Conservation (phyloP, 208 protist genomes). For the Trypanosoma rangeli region DNA sequence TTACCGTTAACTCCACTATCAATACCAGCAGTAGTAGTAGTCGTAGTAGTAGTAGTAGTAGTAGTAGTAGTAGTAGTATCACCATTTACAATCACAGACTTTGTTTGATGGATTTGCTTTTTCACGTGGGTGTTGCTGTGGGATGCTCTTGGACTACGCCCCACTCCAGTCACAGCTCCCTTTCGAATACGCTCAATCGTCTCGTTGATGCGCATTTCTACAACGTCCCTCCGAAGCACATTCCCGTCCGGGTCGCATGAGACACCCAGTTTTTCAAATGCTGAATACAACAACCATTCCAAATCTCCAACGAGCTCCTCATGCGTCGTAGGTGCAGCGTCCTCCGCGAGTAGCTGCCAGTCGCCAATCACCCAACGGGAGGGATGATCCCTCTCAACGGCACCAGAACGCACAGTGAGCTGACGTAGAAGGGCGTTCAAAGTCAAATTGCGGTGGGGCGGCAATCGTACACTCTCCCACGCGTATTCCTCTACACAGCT, state of each 20-base stretch:
- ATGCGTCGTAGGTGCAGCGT: slow-evolving; percentile 11
- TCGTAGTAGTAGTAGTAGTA: neutral
- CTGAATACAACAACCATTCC: slow-evolving; percentile 78
- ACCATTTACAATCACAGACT: too few species aligned
- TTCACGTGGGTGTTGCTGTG: neutral
- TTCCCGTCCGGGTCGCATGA: slow-evolving; percentile 37
- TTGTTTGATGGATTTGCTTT: neutral
- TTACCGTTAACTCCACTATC: neutral
- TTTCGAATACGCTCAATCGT: slow-evolving; percentile 62
- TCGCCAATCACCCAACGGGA: slow-evolving; percentile 86
- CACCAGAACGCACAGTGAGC: slow-evolving; percentile 62
- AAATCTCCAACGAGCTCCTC: slow-evolving; percentile 51
- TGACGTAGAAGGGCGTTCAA: slow-evolving; percentile 63
- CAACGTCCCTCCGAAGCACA: slow-evolving; percentile 36
- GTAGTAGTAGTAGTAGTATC: neutral
- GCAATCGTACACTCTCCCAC: slow-evolving; percentile 39
- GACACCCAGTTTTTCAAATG: slow-evolving; percentile 78
- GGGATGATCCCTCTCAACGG: slow-evolving; percentile 46
- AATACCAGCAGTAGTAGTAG: neutral
- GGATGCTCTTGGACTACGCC: neutral
- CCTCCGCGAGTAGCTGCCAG: slow-evolving; percentile 57
- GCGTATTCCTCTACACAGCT: slow-evolving; percentile 65
- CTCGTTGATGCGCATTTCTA: slow-evolving; percentile 69
- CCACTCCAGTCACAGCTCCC: slow-evolving; percentile 18
- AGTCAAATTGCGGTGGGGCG: slow-evolving; percentile 76